phyloP scores from a whole-genome alignment of 305 asterid genomes.

The Fraxinus ornus region DNA sequence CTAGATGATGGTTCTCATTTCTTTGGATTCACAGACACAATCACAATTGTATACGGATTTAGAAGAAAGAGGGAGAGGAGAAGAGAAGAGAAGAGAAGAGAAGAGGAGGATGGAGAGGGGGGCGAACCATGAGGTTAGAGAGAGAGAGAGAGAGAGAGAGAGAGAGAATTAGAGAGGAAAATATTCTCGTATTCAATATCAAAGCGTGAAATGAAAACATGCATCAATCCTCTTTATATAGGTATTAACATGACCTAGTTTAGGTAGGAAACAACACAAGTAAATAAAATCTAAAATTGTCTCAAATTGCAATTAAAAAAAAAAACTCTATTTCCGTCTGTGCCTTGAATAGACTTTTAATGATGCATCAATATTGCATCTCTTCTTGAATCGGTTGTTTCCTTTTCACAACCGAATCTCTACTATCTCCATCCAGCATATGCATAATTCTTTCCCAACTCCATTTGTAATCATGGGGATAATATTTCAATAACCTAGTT shows the following conservation, averaged over 20 bases:
- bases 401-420: constrained; percentile 1
- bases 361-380: neutral
- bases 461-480: constrained; percentile 1
- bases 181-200: neutral
- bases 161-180: neutral
- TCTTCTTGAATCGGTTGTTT: neutral
- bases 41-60: neutral
- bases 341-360: neutral
- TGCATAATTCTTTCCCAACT: neutral
- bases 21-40: neutral
- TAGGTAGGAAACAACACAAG: neutral
- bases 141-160: neutral
- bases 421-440: constrained; percentile 9
- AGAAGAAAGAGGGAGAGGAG: neutral
- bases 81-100: neutral
- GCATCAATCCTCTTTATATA: neutral
- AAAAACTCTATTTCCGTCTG: neutral
- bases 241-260: neutral
- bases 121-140: neutral
- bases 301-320: neutral
- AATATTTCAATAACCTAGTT: constrained; percentile 17
- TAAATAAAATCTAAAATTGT: neutral
- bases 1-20: neutral
- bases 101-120: neutral
- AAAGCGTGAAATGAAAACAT: neutral